Base-by-base conservation (phyloP, 352 stramenopile genomes). In the Elongisporangium prolatum region DNA sequence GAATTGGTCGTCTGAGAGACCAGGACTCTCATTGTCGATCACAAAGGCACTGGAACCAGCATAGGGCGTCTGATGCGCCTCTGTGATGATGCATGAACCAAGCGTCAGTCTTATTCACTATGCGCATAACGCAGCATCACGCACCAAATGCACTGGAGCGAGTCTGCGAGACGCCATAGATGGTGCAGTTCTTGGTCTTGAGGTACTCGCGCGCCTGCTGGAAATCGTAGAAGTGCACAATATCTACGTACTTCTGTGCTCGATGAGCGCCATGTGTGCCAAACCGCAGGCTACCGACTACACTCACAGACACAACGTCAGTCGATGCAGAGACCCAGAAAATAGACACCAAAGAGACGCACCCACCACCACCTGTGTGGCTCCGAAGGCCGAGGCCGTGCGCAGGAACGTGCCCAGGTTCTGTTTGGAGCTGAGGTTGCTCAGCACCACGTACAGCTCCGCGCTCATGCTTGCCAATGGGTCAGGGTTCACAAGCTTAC, bases 321-420 rank as follows among this genome's bases (percentile, higher is more conserved):
- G 18, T 9, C 5, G 10, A 52, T 40, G 22, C 28, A 18, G 56
- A 52, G 20, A 57, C 3, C 48, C 18, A 22, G 34, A 24, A 21
- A 4, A 11, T 10, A 58, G 7, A 50, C 50, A 24, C 8, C 2
- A 37, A 6, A 54, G 10, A 7, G 50, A 76, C 74, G 28, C 20
- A 93, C 83, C 83, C 48, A 93, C 79, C 53, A 93, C 56, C 51
- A 93, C 75, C 65, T 93, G 80, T 18, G 69, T 82, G 48, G 79
- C 69, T 17, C 83, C 80, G 47, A 93, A 93, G 25, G 83, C 83
- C 14, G 77, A 88, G 9, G 78, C 80, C 4, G 83, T 93, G 57
- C 83, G 78, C 57, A 93, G 57, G 57, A 81, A 93, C 63, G 80
- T 93, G 60, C 83, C 83, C 16, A 93, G 65, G 61, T 93, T 93